phyloP scores from a whole-genome alignment of 2,329 filamentous ascomycete genomes.

The Emergomyces orientalis region DNA sequence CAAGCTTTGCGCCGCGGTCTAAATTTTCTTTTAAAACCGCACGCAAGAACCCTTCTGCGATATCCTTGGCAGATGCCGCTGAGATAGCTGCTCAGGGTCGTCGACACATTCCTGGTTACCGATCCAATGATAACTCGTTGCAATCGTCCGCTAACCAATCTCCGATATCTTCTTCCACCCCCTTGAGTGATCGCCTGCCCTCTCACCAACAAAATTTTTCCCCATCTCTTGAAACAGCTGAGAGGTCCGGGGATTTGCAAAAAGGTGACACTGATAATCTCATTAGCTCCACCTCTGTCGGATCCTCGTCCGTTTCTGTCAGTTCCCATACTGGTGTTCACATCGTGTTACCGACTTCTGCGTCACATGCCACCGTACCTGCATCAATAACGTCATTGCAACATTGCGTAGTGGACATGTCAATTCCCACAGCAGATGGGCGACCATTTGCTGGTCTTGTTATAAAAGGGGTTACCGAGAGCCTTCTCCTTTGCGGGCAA shows the following conservation, averaged over 20 bases:
- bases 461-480: slow-evolving; percentile 59
- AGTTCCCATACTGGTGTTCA: slow-evolving; percentile 58
- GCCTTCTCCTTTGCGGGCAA: slow-evolving; percentile 66
- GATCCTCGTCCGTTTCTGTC: slow-evolving; percentile 52
- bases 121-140: slow-evolving; percentile 32
- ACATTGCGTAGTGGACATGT: slow-evolving; percentile 72
- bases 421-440: slow-evolving; percentile 48
- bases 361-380: slow-evolving; percentile 61
- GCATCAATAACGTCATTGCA: slow-evolving; percentile 62
- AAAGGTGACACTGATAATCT: background rate
- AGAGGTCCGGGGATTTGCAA: background rate
- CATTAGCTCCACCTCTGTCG: slow-evolving; percentile 7
- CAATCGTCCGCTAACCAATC: slow-evolving; percentile 31
- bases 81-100: slow-evolving; percentile 44
- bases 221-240: background rate
- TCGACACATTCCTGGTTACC: slow-evolving; percentile 36
- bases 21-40: slow-evolving; percentile 72
- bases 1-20: slow-evolving; percentile 60
- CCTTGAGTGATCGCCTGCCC: slow-evolving; percentile 28
- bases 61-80: slow-evolving; percentile 41
- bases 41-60: slow-evolving; percentile 45
- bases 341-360: slow-evolving; percentile 65
- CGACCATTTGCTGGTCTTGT: slow-evolving; percentile 61
- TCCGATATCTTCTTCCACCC: slow-evolving; percentile 30
- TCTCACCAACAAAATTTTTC: slow-evolving; percentile 16